These are phyloP conservation scores for Lipomyces kockii DNA, from an alignment of 805 yeast genomes.

Conservation along the genomic window DNA sequence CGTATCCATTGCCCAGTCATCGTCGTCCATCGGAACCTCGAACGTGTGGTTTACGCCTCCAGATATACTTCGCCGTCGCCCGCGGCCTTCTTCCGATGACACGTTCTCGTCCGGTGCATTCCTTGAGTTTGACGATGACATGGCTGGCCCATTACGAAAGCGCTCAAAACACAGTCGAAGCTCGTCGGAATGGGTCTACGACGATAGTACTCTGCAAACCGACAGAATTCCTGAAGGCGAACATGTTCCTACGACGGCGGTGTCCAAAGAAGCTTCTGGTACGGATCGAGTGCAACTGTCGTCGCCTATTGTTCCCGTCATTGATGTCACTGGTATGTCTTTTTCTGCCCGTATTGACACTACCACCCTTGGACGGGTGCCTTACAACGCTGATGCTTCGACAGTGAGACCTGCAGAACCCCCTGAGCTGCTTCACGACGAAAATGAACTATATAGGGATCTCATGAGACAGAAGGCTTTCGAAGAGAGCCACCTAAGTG, in stretches of 20 bases:
- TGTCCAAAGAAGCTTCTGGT: background rate
- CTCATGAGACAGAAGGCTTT: slow-evolving; percentile 22
- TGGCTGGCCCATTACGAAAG: slow-evolving; percentile 35
- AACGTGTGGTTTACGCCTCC: slow-evolving; percentile 31
- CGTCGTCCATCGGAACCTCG: background rate
- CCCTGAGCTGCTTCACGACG: slow-evolving; percentile 12
- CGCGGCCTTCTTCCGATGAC: slow-evolving; percentile 29
- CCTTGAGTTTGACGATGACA: slow-evolving; percentile 29
- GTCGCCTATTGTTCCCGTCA: background rate
- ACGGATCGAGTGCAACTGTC: background rate
- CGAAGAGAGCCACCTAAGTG: background rate
- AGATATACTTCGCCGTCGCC: slow-evolving; percentile 24
- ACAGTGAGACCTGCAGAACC: background rate
- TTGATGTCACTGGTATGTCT: background rate
- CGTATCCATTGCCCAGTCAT: background rate
- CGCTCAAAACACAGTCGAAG: slow-evolving; percentile 19
- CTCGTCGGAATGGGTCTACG: slow-evolving; percentile 16
- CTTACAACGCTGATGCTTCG: background rate
- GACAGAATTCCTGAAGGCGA: background rate
- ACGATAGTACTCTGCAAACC: background rate
- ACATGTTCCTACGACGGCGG: background rate
- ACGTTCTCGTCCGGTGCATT: slow-evolving; percentile 34
- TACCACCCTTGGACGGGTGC: background rate
- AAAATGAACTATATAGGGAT: slow-evolving; percentile 28
- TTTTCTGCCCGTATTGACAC: background rate